phyloP scores from a whole-genome alignment of 169 alveolate genomes.

The Cryptosporidium sp. region DNA sequence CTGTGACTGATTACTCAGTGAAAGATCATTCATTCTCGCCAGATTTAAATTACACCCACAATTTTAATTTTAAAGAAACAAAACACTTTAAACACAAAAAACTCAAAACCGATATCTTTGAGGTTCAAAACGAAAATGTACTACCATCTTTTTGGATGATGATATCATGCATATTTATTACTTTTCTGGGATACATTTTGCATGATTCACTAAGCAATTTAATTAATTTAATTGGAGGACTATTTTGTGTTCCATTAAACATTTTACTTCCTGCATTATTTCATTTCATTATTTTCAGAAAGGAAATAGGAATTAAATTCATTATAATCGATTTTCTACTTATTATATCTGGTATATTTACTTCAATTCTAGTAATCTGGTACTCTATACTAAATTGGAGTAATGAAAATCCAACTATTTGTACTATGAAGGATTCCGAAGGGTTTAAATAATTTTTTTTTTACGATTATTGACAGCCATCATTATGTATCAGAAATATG shows the following conservation, averaged over 20 bases:
- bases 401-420: constrained; percentile 1
- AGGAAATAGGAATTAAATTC: constrained; percentile 10
- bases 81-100: background rate
- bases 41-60: background rate
- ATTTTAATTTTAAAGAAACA: background rate
- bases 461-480: background rate
- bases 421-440: constrained; percentile 29
- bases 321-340: constrained; percentile 30
- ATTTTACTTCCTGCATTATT: constrained; percentile 62
- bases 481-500: background rate
- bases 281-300: constrained; percentile 57
- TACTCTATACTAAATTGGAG: constrained; percentile 66
- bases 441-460: background rate
- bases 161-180: constrained; percentile 12
- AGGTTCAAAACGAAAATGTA: constrained; percentile 10
- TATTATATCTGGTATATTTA: constrained; percentile 40
- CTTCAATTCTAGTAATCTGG: constrained; percentile 68
- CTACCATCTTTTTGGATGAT: constrained; percentile 43
- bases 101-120: background rate
- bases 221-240: constrained; percentile 66
- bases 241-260: constrained; percentile 68
- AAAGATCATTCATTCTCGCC: background rate
- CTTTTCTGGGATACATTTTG: constrained; percentile 39
- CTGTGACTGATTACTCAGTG: background rate
- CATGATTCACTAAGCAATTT: constrained; percentile 58